These are phyloP conservation scores for Saccharomyces hybrid DNA, from an alignment of 1,139 yeast genomes.

Conservation along the genomic window DNA sequence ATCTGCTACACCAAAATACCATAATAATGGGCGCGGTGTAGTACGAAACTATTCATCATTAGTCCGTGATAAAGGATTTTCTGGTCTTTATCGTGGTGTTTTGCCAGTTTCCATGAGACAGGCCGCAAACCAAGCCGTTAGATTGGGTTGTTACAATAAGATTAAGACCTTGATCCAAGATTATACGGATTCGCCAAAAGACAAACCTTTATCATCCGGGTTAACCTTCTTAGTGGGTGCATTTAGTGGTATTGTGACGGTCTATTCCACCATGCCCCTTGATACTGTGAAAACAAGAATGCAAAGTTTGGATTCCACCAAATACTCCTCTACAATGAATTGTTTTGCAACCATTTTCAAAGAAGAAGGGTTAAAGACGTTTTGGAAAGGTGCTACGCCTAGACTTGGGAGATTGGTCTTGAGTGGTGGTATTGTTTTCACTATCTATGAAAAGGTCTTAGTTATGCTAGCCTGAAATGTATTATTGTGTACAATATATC, in stretches of 20 bases:
- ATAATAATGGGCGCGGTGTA: constrained; percentile 52
- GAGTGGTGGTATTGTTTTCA: constrained; percentile 94
- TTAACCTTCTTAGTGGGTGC: constrained; percentile 89
- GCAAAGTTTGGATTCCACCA: constrained; percentile 83
- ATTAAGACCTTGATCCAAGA: constrained; percentile 77
- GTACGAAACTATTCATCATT: constrained; percentile 33
- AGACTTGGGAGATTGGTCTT: constrained; percentile 83
- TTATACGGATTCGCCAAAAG: constrained; percentile 53
- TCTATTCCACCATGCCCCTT: constrained; percentile 94
- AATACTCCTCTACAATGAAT: constrained; percentile 66
- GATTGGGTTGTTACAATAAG: constrained; percentile 87
- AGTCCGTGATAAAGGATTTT: constrained; percentile 68
- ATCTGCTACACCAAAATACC: constrained; percentile 66
- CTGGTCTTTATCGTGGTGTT: constrained; percentile 81
- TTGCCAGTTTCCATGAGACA: constrained; percentile 92
- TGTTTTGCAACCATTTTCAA: constrained; percentile 74
- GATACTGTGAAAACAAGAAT: constrained; percentile 96
- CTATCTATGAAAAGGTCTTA: constrained; percentile 85
- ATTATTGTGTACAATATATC: not conserved
- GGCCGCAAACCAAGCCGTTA: constrained; percentile 90
- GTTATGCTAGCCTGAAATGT: constrained; percentile 37
- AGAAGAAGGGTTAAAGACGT: constrained; percentile 85
- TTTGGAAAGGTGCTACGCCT: constrained; percentile 99
- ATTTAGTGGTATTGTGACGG: constrained; percentile 87
- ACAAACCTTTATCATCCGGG: constrained; percentile 67